phyloP scores from a whole-genome alignment of 1,284 basidiomycete genomes.

The Apiotrichum domesticum region DNA sequence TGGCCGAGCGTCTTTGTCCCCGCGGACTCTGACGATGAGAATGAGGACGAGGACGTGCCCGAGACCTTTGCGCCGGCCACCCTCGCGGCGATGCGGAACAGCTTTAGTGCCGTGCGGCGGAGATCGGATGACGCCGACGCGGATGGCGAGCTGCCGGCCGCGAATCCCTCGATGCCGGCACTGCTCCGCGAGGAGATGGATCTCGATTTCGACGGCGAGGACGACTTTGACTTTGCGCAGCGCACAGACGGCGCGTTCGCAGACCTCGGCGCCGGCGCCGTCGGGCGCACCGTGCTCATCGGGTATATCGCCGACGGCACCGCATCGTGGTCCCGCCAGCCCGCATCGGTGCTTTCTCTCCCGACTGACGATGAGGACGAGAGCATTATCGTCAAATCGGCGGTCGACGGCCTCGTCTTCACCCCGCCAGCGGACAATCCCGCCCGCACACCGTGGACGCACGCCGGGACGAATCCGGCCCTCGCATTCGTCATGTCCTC shows the following conservation, averaged over 20 bases:
- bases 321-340: slow-evolving; percentile 29
- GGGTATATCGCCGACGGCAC: slow-evolving; percentile 18
- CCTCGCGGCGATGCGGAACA: slow-evolving; percentile 67
- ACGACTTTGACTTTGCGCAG: slow-evolving; percentile 51
- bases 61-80: slow-evolving; percentile 85
- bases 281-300: slow-evolving; percentile 33
- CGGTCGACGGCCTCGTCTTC: slow-evolving; percentile 76
- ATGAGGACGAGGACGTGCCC: slow-evolving; percentile 63
- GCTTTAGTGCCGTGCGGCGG: slow-evolving; percentile 16
- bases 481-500: slow-evolving; percentile 90
- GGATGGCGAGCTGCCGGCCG: slow-evolving; percentile 24
- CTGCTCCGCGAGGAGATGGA: slow-evolving; percentile 47
- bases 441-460: slow-evolving; percentile 58
- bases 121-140: slow-evolving; percentile 19
- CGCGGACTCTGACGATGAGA: slow-evolving; percentile 30
- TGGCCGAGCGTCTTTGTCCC: slow-evolving; percentile 75
- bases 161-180: slow-evolving; percentile 36
- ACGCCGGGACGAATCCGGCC: slow-evolving; percentile 74
- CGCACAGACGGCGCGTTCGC: slow-evolving; percentile 51
- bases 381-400: slow-evolving; percentile 62
- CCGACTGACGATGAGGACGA: slow-evolving; percentile 12
- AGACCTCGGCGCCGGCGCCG: slow-evolving; percentile 20
- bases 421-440: slow-evolving; percentile 33
- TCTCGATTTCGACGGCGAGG: slow-evolving; percentile 39
- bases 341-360: slow-evolving; percentile 26